Conservation (phyloP, 1,139 yeast genomes). For the Magnusiomyces tetraspermus region DNA sequence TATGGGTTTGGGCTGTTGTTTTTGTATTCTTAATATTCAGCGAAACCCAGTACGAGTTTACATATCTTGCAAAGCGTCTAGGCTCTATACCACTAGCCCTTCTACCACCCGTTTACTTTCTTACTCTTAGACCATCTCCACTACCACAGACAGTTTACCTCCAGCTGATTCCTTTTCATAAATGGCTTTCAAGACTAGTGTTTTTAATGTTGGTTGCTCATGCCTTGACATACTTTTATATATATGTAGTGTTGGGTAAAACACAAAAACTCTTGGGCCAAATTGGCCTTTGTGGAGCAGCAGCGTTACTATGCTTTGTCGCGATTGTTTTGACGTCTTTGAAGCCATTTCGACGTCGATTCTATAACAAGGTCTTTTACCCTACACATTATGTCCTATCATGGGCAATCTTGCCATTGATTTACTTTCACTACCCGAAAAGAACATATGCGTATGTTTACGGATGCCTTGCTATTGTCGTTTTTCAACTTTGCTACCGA, state of each 20-base stretch:
- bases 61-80: constrained; percentile 60
- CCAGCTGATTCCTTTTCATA: constrained; percentile 68
- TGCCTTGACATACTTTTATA: constrained; percentile 48
- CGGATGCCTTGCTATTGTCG: constrained; percentile 39
- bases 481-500: constrained; percentile 35
- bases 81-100: constrained; percentile 73
- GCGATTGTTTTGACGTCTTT: constrained; percentile 53
- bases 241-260: constrained; percentile 42
- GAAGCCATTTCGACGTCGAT: constrained; percentile 44
- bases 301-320: constrained; percentile 52
- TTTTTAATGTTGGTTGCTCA: constrained; percentile 57
- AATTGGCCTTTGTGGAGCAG: constrained; percentile 59
- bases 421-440: constrained; percentile 59
- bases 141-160: constrained; percentile 63
- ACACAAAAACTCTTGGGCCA: constrained; percentile 44
- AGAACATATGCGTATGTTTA: constrained; percentile 40
- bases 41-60: constrained; percentile 39
- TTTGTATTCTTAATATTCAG: constrained; percentile 18
- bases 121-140: constrained; percentile 70
- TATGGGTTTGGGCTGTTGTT: constrained; percentile 21
- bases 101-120: constrained; percentile 59
- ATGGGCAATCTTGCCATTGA: constrained; percentile 51
- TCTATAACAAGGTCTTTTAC: constrained; percentile 50
- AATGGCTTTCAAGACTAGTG: constrained; percentile 74
- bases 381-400: constrained; percentile 58